Evolutionary conservation across 2,329 filamentous ascomycete species (phyloP), one percentile per base, ranked within the genome.

Genomic region (Juglanconis juglandina): DNA sequence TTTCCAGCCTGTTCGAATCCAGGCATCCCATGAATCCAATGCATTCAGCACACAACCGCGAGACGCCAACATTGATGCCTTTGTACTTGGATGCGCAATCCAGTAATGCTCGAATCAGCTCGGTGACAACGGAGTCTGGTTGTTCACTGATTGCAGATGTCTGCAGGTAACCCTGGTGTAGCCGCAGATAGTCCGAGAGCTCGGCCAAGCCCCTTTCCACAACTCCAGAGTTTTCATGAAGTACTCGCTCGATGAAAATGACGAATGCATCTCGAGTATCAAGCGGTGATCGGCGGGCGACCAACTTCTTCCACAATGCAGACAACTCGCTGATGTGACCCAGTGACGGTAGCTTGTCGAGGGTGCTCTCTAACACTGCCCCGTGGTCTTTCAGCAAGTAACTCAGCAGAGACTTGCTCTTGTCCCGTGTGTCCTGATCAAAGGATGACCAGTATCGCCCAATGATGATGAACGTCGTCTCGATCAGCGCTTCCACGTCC

Each of bases 11-110:
- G 68, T 96, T 96, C 1, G 94, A 89, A 72, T 99, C 96, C 30
- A 99, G 77, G 65, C 93, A 96, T 6, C 96, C 95, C 56, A 99
- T 87, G 24, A 96, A 81, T 0, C 96, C 96, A 44, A 99, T 81
- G 65, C 91, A 95, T 68, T 90, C 86, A 13, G 92, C 89, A 63
- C 91, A 92, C 3, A 96, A 79, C 17, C 85, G 79, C 54, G 87
- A 82, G 58, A 98, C 90, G 11, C 86, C 84, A 7, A 79, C 72
- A 47, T 90, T 83, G 11, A 82, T 80, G 54, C 85, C 83, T 65
- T 88, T 90, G 73, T 95, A 95, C 64, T 89, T 92, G 58, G 92
- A 86, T 53, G 88, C 89, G 55, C 91, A 93, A 74, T 98, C 93
- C 9, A 99, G 82, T 10, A 99, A 79, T 11, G 90, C 87, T 55